Evolutionary conservation across 2,329 filamentous ascomycete genomes (phyloP), one percentile per base, ranked within the genome.

Genomic region (Fusarium nisikadoi): DNA sequence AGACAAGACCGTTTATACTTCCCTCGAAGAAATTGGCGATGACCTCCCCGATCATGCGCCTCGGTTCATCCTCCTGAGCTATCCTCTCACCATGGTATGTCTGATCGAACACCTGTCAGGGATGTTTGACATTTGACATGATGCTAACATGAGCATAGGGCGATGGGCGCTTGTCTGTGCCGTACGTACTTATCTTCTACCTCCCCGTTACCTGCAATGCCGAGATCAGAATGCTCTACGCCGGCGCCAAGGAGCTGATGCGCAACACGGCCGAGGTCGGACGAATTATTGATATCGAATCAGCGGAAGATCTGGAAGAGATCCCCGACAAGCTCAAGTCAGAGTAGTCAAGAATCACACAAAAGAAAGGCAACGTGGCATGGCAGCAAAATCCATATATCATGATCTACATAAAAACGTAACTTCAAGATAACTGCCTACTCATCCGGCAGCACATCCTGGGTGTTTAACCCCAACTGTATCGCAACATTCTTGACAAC

Each of bases 171-270:
- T 82, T 94, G 46, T 93, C 94, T 9, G 94, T 97, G 6, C 96
- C 96, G 14, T 99, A 99, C 81, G 94, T 98, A 50, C 89, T 98
- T 80, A 84, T 99, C 27, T 98, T 97, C 86, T 98, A 97, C 84
- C 90, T 98, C 27, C 96, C 96, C 12, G 92, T 92, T 56, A 98
- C 95, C 53, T 96, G 94, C 84, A 98, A 97, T 81, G 90, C 88
- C 74, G 93, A 95, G 79, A 86, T 93, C 79, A 90, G 94, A 75
- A 98, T 98, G 96, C 85, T 96, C 80, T 99, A 98, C 81, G 96
- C 96, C 35, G 93, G 95, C 42, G 96, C 96, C 46, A 97, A 98
- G 83, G 96, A 99, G 84, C 83, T 98, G 81, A 94, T 98, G 92
- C 90, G 95, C 72, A 97, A 94, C 79, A 97, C 94, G 60, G 93